Conservation (phyloP, 2,329 filamentous ascomycete species). For the Fusarium chlamydosporum region DNA sequence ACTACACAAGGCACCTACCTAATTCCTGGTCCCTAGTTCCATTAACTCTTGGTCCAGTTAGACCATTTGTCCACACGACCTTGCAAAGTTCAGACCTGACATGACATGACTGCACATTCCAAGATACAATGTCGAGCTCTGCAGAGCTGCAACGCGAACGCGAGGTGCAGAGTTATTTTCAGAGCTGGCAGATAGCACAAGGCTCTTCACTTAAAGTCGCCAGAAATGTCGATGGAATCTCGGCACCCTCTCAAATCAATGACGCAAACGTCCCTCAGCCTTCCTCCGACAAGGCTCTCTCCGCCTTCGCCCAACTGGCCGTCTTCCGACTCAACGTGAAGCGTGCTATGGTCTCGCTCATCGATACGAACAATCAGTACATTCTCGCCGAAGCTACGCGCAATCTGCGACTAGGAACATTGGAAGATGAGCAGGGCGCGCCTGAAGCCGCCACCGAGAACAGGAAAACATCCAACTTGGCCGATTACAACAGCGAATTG, state of each 20-base stretch:
- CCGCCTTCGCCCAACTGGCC: constrained; percentile 65
- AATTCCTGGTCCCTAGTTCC: not conserved
- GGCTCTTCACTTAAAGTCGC: constrained; percentile 53
- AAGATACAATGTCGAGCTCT: constrained; percentile 46
- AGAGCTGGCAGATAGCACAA: constrained; percentile 54
- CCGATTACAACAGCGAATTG: constrained; percentile 48
- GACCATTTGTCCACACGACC: constrained; percentile 9
- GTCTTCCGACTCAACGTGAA: constrained; percentile 63
- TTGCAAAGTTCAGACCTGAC: constrained; percentile 8
- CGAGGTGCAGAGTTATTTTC: constrained; percentile 52
- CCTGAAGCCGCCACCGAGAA: not conserved
- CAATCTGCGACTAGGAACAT: constrained; percentile 57
- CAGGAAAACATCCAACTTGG: not conserved
- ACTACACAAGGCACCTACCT: constrained; percentile 1
- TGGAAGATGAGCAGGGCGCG: constrained; percentile 34
- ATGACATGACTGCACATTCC: constrained; percentile 23
- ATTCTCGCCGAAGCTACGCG: constrained; percentile 67
- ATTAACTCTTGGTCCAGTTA: not conserved
- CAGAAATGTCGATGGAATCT: constrained; percentile 52
- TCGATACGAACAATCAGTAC: constrained; percentile 62
- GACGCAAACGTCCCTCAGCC: constrained; percentile 51
- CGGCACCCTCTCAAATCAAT: constrained; percentile 46
- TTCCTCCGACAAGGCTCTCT: constrained; percentile 58
- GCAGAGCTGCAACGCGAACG: constrained; percentile 52
- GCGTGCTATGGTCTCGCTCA: constrained; percentile 65